A percentile compares a stretch with the other conserved stretches of the same genome.
These are phyloP conservation scores for Pseudohalonectria lignicola DNA, from an alignment of 2,329 filamentous ascomycete genomes.

Conservation along the genomic window DNA sequence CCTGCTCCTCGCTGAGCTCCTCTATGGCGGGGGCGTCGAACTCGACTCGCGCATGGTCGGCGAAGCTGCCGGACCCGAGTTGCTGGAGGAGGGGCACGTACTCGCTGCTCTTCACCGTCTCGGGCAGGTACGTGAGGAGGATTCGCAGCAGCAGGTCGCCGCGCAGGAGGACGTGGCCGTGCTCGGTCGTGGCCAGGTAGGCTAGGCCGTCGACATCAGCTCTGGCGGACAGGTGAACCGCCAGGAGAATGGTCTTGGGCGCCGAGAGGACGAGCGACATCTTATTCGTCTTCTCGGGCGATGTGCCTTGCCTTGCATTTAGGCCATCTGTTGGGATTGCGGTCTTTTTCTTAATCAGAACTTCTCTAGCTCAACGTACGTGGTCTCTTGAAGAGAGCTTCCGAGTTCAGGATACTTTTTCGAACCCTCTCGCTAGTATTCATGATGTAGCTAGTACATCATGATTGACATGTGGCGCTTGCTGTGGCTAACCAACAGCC, in stretches of 20 bases:
- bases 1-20: conserved; percentile 49
- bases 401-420: no score
- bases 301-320: conserved; percentile 1
- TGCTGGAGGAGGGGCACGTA: conserved; percentile 53
- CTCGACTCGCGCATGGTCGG: conserved; percentile 18
- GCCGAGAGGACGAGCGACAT: conserved; percentile 37
- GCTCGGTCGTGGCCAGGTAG: conserved; percentile 32
- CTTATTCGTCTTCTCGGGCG: neutral
- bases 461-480: no score
- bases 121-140: conserved; percentile 66
- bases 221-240: conserved; percentile 57
- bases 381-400: no score
- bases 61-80: conserved; percentile 30
- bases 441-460: no score
- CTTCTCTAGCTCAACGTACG: no score
- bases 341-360: no score
- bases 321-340: neutral
- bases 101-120: conserved; percentile 49
- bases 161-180: conserved; percentile 29
- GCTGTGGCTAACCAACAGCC: no score
- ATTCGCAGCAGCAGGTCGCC: conserved; percentile 59
- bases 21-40: conserved; percentile 47
- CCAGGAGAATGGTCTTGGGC: conserved; percentile 61
- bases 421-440: no score
- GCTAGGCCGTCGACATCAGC: conserved; percentile 54